phyloP scores from a whole-genome alignment of 2,329 filamentous ascomycete genomes.

The Thelonectria olida region DNA sequence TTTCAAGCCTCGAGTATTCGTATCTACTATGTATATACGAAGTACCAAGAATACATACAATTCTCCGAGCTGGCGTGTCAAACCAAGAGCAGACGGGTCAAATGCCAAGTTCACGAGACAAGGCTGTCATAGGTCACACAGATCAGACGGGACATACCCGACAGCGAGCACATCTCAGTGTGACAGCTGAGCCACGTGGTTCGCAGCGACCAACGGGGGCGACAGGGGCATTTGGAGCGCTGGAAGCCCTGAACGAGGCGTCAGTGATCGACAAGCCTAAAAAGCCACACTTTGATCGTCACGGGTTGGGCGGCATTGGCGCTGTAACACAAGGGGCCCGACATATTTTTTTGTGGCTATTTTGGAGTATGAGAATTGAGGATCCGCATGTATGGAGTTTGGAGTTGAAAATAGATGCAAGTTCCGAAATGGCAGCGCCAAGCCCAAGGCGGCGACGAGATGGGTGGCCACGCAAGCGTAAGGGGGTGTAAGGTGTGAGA shows the following conservation, averaged over 20 bases:
- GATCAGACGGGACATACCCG: too few relatives aligned
- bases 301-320: background rate
- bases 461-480: slow-evolving; percentile 14
- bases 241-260: slow-evolving; percentile 2
- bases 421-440: background rate
- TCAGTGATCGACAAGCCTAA: slow-evolving; percentile 18
- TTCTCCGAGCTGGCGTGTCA: background rate
- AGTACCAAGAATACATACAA: background rate
- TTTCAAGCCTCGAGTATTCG: background rate
- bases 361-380: too few relatives aligned
- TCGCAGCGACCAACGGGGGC: slow-evolving; percentile 11
- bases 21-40: background rate
- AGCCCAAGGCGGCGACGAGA: background rate
- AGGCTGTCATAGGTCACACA: background rate
- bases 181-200: slow-evolving; percentile 20
- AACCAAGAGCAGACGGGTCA: background rate
- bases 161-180: background rate
- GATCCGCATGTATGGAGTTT: too few relatives aligned
- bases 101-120: background rate
- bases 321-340: background rate
- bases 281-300: slow-evolving; percentile 2
- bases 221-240: slow-evolving; percentile 1
- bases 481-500: background rate
- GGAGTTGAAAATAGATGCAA: background rate
- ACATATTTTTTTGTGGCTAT: too few relatives aligned